These are phyloP conservation scores for Omphalea diandra DNA, from an alignment of 441 rosid species.

Conservation along the genomic window DNA sequence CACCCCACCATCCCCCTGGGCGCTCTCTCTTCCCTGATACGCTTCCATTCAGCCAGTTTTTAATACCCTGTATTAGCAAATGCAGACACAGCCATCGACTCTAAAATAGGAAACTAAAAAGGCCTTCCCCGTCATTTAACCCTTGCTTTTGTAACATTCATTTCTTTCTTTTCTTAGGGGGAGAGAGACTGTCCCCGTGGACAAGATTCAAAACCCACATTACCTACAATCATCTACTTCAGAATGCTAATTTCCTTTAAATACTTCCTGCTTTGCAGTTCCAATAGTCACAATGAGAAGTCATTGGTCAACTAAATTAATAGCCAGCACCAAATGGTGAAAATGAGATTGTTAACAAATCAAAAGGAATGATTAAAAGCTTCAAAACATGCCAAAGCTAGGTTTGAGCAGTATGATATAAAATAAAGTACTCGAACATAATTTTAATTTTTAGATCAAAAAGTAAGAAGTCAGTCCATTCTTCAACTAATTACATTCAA, in stretches of 20 bases:
- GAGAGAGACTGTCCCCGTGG: not conserved
- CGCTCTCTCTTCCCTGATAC: too few species aligned
- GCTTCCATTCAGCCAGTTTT: too few species aligned
- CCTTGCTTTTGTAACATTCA: not conserved
- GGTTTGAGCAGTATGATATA: not conserved
- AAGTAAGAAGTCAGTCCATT: not conserved
- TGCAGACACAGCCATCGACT: not conserved
- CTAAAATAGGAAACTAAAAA: not conserved
- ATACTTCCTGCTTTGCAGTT: constrained; percentile 1
- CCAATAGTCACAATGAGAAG: not conserved
- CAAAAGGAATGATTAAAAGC: not conserved
- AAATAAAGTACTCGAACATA: not conserved
- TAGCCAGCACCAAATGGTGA: not conserved
- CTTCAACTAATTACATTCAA: not conserved
- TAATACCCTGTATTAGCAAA: not conserved
- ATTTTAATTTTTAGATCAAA: not conserved
- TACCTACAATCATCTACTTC: not conserved
- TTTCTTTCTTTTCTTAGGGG: too few species aligned
- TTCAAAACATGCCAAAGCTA: not conserved
- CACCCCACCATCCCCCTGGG: too few species aligned
- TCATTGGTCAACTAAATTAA: not conserved
- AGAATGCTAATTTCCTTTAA: not conserved
- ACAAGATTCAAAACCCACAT: constrained; percentile 4
- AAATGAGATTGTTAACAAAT: not conserved
- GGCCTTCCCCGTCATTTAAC: not conserved